Evolutionary conservation across 2,329 filamentous ascomycete species (phyloP), one percentile per base, ranked within the genome.

Genomic region (Claviceps paspali): DNA sequence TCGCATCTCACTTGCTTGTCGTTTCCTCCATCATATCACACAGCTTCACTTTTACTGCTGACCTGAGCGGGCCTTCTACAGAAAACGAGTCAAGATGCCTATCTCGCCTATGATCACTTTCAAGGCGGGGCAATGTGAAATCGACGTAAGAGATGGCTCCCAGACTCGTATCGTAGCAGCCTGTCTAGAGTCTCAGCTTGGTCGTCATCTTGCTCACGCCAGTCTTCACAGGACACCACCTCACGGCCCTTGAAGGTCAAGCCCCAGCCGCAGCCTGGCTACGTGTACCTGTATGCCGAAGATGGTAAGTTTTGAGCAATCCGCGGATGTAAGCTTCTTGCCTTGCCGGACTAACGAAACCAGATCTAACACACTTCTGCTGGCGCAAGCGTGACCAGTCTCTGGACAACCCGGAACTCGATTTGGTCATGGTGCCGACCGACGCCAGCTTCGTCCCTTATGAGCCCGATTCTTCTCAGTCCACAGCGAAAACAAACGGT

Each of bases 291-390:
- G 38, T 94, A 91, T 61, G 72, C 72, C 36, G 87, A 93, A 68
- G 88, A 95, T 78, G 88, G 79, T 80, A 53, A 40, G 54, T 39
- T 5, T 32, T 15, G 12, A 21, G 12, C 8, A 17, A 11, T 10
- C 9, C 11, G 12, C 15, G 6, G 6, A 9, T 22, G 4, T 8
- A 24, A 21, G n/a, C 12, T 14, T 29, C 19, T 3, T 17, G 5
- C 15, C 6, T 10, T 6, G 2, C 6, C 17, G 9, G 9, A 23
- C 29, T 41, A 21, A 42, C 27, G 5, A 7, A n/a, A 22, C n/a
- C 46, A 86, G 82, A 95, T 36, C 73, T 98, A 42, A 70, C 93
- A 43, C 87, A 95, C 65, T 94, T 98, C 64, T 95, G 87, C 73
- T 98, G 92, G 92, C 81, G 87, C 47, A 78, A 83, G 51, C 80